Evolutionary conservation across 805 yeast species (phyloP).

Genomic region (Barnettozyma wickerhamii): DNA sequence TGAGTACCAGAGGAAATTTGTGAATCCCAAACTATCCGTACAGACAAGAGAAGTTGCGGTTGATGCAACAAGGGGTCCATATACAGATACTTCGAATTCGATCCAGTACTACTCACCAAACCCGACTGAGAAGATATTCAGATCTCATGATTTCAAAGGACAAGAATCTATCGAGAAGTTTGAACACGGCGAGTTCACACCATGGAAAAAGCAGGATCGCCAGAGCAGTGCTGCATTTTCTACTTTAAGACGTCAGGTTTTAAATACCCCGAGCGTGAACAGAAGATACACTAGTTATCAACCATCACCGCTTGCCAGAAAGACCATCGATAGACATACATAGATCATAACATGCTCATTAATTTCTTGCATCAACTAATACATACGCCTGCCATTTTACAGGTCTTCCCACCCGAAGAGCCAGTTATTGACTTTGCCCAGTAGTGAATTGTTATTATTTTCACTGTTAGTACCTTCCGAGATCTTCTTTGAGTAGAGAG

Average conservation of each 20-base stretch:
- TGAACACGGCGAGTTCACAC: conserved; percentile 29
- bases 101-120: conserved; percentile 30
- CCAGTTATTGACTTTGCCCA: conserved; percentile 38
- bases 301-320: conserved; percentile 24
- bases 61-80: conserved; percentile 45
- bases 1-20: conserved; percentile 61
- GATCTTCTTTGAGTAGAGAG: conserved; percentile 22
- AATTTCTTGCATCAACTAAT: not conserved
- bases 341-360: not conserved
- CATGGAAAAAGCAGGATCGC: conserved; percentile 18
- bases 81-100: conserved; percentile 14
- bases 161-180: conserved; percentile 28
- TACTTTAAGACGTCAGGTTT: conserved; percentile 5
- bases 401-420: conserved; percentile 55
- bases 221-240: conserved; percentile 9
- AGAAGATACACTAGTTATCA: conserved; percentile 12
- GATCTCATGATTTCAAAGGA: conserved; percentile 42
- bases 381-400: no score
- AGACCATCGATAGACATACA: conserved; percentile 1
- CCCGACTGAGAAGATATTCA: conserved; percentile 37
- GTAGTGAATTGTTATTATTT: conserved; percentile 22
- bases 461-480: conserved; percentile 1
- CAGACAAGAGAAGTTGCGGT: conserved; percentile 55
- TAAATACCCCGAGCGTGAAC: conserved; percentile 15
- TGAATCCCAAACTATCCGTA: conserved; percentile 51